Base-by-base conservation (phyloP, 129 eudicot species). In the Flaveria robusta region DNA sequence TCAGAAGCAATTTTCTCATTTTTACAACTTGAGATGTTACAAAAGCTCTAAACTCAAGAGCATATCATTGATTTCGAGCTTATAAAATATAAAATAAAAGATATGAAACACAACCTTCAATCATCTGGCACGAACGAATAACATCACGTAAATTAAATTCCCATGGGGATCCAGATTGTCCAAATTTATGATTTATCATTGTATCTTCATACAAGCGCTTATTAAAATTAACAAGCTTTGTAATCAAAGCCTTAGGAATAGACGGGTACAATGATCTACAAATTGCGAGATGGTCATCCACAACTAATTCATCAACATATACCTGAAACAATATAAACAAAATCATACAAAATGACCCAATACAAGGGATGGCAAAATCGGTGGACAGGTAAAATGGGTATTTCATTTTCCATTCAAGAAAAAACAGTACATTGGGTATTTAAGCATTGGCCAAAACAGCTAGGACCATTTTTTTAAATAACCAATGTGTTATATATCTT, bases 121-220 rank as follows among this genome's bases (percentile, higher is more conserved):
- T 91, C 43, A 95, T 83, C 85, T 91, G 80, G 65, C 99, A 95
- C 46, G 99, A 95, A 74, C 99, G 96, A 41, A 86, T 79, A 59
- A 95, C 75, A 81, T 95, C 99, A 46, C 99, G 90, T 50, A 95
- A 86, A 83, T 95, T 95, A 74, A 95, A 95, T 81, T 95, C 99
- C 99, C 99, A 95, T 3, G 99, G 99, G 65, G 96, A 95, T 58
- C 99, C 99, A 55, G 87, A 85, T 80, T 87, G 99, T 66, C 94
- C 97, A 76, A 87, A 95, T 66, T 80, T 95, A 55, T 86, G 92
- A 52, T 77, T 23, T 66, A 86, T 9, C 99, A 95, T 95, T 26
- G 90, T 95, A 43, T 89, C 99, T 71, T 91, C 91, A 49, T 91
- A 85, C 22, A 95, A 74, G 46, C 86, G 71, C 69, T 84, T 95